phyloP scores from a whole-genome alignment of 768 basidiomycete genomes.

The Collybiopsis luxurians region DNA sequence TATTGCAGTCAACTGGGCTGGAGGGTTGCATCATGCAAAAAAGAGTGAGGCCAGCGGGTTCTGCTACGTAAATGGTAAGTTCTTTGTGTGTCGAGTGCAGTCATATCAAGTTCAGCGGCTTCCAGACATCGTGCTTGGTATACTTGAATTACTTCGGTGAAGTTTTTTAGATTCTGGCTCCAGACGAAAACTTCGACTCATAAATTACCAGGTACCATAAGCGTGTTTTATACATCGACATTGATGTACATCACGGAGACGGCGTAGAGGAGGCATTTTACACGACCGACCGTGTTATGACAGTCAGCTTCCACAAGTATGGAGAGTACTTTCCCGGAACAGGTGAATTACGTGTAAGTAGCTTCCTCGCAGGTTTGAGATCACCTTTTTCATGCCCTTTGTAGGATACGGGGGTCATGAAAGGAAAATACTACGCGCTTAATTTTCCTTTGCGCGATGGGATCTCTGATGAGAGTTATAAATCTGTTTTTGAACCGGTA shows the following conservation, averaged over 20 bases:
- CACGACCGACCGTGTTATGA: conserved; percentile 98
- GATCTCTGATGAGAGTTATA: conserved; percentile 92
- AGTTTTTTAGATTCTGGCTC: conserved; percentile 10
- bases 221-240: conserved; percentile 96
- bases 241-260: conserved; percentile 98
- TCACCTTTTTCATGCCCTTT: conserved; percentile 11
- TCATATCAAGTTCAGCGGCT: background rate
- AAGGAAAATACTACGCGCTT: conserved; percentile 90
- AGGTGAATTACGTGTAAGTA: conserved; percentile 84
- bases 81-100: background rate
- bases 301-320: conserved; percentile 96
- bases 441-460: conserved; percentile 97
- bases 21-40: conserved; percentile 97
- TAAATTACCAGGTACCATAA: conserved; percentile 70
- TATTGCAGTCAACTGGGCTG: conserved; percentile 99
- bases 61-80: conserved; percentile 94
- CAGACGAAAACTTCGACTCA: background rate
- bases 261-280: conserved; percentile 99
- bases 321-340: conserved; percentile 99
- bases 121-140: conserved; percentile 94
- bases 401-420: conserved; percentile 89
- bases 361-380: background rate
- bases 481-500: conserved; percentile 93
- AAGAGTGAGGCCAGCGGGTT: conserved; percentile 99
- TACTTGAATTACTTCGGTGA: conserved; percentile 87